Evolutionary conservation across 2,329 filamentous ascomycete species (phyloP).

Genomic region (Colletotrichum nymphaeae): DNA sequence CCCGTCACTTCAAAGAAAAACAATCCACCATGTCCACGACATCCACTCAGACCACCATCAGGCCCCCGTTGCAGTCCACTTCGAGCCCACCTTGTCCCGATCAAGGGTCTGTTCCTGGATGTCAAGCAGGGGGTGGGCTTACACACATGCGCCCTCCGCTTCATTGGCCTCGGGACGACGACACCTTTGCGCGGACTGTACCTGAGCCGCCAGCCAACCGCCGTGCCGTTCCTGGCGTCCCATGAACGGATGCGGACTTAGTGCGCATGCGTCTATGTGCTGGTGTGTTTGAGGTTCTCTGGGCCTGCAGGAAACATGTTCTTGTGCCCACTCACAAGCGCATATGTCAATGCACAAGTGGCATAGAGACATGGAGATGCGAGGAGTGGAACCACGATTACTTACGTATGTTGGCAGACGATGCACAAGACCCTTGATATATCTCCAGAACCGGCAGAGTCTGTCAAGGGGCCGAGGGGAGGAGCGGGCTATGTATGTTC

Average conservation of each 20-base stretch:
- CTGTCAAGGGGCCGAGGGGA: conserved; percentile 12
- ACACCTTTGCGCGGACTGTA: conserved; percentile 10
- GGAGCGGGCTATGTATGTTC: conserved; percentile 14
- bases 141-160: conserved; percentile 11
- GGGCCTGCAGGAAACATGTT: conserved; percentile 7
- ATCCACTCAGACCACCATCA: not conserved
- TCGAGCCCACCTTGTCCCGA: not conserved
- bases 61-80: not conserved
- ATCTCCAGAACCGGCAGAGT: not conserved
- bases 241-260: not conserved
- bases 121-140: not conserved
- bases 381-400: not conserved
- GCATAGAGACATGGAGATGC: not conserved
- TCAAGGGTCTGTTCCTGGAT: conserved; percentile 25
- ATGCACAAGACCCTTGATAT: not conserved
- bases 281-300: conserved; percentile 1
- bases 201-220: conserved; percentile 32
- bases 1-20: not conserved
- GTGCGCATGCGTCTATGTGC: not conserved
- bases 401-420: not conserved
- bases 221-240: conserved; percentile 18
- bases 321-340: not conserved
- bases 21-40: not conserved
- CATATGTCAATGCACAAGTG: not conserved
- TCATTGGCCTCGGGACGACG: conserved; percentile 18